Evolutionary conservation across 2,329 filamentous ascomycete genomes (phyloP), one percentile per base, ranked within the genome.

Genomic region (Echinosphaeria canescens): DNA sequence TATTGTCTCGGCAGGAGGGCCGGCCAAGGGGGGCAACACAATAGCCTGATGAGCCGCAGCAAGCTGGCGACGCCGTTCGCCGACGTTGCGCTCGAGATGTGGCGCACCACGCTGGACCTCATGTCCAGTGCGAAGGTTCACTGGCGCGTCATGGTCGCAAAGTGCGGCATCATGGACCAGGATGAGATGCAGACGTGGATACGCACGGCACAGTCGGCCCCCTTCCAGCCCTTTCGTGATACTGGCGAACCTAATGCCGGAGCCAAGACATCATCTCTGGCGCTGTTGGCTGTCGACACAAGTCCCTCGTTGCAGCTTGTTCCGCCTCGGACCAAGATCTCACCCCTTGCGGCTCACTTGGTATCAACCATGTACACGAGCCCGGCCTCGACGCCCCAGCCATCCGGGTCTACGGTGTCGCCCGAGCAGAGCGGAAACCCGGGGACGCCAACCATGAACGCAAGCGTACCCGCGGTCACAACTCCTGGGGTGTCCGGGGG

Each of bases 71-170:
- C 54, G 10, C 41, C 51, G 2, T 64, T 81, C 33, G 53, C 53
- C 10, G 67, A 76, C 13, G 54, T 82, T n/a, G 66, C 68, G 1
- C 59, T 62, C 25, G 76, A 84, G 38, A 75, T 88, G 3, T 85
- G 79, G 76, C 62, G 70, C 29, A 75, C 70, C 1, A 85, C 79
- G 0, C 52, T 74, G 16, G 72, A 74, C n/a, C 61, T 85, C 17
- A 65, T 82, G 18, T 64, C 70, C 1, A 54, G 57, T 11, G 67
- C 71, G 45, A 73, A 69, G 37, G 68, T 84, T 1, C 68, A 73
- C 30, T 85, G 79, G 76, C 69, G 78, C 11, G 52, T 88, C 9
- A 69, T 81, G 32, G 62, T 90, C 31, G 69, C 74, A 18, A 76
- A 76, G 44, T 69, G 65, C 25, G 71, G 73, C 3, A 50, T 62